phyloP scores from a whole-genome alignment of 805 yeast genomes.

The Wickerhamomyces chambardii region DNA sequence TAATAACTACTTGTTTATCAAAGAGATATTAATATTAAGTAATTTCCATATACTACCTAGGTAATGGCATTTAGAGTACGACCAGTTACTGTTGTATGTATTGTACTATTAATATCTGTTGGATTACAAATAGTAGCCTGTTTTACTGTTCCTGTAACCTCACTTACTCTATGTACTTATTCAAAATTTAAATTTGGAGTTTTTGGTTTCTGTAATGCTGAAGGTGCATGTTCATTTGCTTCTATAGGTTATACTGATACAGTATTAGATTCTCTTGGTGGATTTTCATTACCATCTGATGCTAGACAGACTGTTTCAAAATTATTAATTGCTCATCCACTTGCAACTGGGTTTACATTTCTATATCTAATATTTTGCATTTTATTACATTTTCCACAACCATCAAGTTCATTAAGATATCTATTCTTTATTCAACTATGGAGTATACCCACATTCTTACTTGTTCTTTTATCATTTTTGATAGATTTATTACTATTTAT shows the following conservation, averaged over 20 bases:
- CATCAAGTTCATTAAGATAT: constrained; percentile 27
- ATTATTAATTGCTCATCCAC: constrained; percentile 58
- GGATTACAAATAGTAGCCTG: constrained; percentile 52
- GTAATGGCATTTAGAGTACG: constrained; percentile 17
- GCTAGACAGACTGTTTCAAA: constrained; percentile 52
- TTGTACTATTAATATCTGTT: constrained; percentile 38
- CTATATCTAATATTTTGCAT: constrained; percentile 32
- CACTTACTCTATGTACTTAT: constrained; percentile 39
- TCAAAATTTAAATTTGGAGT: constrained; percentile 53
- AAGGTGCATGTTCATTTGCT: constrained; percentile 27
- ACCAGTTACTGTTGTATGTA: constrained; percentile 24
- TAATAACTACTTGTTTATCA: too few relatives aligned
- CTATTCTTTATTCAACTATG: constrained; percentile 45
- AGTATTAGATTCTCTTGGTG: constrained; percentile 23
- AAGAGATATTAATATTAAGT: too few relatives aligned
- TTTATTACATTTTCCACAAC: constrained; percentile 27
- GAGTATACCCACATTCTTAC: constrained; percentile 60
- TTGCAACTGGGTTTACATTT: constrained; percentile 47
- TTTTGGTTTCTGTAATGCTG: constrained; percentile 50
- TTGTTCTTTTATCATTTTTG: constrained; percentile 64
- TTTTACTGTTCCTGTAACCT: constrained; percentile 51
- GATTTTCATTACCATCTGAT: constrained; percentile 45
- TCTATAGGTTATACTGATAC: constrained; percentile 33
- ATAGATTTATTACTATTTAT: constrained; percentile 77
- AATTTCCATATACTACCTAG: too few relatives aligned